Percentiles rank a stretch among this genome's conserved stretches.
These are phyloP conservation scores for Curvularia sp. DNA, from an alignment of 2,329 filamentous ascomycete genomes.

Conservation along the genomic window DNA sequence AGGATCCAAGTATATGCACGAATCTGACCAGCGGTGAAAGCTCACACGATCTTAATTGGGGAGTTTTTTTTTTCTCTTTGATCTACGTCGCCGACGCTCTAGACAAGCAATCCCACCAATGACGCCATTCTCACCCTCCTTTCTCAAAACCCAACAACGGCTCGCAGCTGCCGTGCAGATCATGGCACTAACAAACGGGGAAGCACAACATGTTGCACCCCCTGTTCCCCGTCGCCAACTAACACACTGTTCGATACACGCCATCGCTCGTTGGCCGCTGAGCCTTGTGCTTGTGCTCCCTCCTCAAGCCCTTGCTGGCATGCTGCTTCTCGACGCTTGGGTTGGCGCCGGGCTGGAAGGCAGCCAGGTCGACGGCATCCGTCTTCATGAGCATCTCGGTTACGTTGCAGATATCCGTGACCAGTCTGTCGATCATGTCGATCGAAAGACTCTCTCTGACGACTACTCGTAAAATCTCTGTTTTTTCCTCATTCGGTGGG, in stretches of 20 bases:
- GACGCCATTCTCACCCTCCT: neutral
- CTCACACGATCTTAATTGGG: neutral
- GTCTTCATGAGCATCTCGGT: constrained; percentile 67
- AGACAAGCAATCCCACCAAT: neutral
- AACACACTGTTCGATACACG: constrained; percentile 59
- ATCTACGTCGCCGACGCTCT: neutral
- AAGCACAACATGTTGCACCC: neutral
- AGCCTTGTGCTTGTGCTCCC: constrained; percentile 55
- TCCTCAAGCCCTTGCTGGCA: constrained; percentile 45
- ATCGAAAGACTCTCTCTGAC: constrained; percentile 72
- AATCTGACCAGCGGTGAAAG: neutral
- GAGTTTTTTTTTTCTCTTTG: neutral
- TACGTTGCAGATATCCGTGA: constrained; percentile 66
- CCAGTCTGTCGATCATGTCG: constrained; percentile 69
- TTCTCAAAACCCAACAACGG: neutral
- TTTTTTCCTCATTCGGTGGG: constrained; percentile 66
- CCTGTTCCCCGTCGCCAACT: neutral
- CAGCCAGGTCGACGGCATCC: constrained; percentile 60
- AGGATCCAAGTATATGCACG: neutral
- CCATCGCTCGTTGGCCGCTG: constrained; percentile 56
- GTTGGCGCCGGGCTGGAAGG: constrained; percentile 52
- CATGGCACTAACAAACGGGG: neutral
- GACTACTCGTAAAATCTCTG: constrained; percentile 71
- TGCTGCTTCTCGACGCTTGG: constrained; percentile 54
- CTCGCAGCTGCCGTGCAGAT: constrained; percentile 2